Percentiles rank a stretch among this genome's conserved stretches.
Evolutionary conservation across 1,284 basidiomycete genomes (phyloP).

Genomic region (Phellopilus nigrolimitatus): DNA sequence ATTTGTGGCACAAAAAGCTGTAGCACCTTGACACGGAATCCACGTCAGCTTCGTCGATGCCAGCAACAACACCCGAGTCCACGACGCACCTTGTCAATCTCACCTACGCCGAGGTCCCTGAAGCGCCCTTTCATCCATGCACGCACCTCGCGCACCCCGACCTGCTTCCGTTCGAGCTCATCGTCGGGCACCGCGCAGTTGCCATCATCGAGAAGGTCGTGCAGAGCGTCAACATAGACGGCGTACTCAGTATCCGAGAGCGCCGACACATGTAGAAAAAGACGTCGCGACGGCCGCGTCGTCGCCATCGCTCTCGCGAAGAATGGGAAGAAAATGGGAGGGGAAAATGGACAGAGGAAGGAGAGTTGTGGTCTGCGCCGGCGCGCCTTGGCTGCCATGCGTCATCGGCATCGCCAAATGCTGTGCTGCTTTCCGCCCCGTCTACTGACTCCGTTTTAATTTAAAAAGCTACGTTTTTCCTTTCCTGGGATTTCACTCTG

Average conservation of each 20-base stretch:
- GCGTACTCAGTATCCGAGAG: constrained; percentile 67
- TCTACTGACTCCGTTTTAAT: too few species aligned
- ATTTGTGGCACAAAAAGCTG: constrained; percentile 54
- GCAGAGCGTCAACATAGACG: constrained; percentile 55
- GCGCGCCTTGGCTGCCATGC: too few species aligned
- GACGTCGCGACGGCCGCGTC: constrained; percentile 35
- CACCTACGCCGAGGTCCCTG: constrained; percentile 41
- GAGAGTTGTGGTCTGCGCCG: too few species aligned
- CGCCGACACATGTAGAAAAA: constrained; percentile 66
- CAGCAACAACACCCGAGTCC: constrained; percentile 1
- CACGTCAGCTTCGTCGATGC: constrained; percentile 10
- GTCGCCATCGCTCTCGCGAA: not conserved
- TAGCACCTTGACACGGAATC: constrained; percentile 46
- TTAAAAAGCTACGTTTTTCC: too few species aligned
- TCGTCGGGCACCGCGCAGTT: constrained; percentile 36
- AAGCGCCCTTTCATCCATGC: constrained; percentile 74
- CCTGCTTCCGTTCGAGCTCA: constrained; percentile 29
- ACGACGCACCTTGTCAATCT: constrained; percentile 56
- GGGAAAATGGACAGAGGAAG: too few species aligned
- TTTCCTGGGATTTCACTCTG: too few species aligned
- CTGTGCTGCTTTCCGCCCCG: too few species aligned
- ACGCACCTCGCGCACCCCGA: constrained; percentile 60
- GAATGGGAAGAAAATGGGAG: too few species aligned
- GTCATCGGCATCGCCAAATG: too few species aligned
- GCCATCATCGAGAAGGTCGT: constrained; percentile 45